Conservation (phyloP, 805 yeast species). For the Phaffomyces thermotolerans region DNA sequence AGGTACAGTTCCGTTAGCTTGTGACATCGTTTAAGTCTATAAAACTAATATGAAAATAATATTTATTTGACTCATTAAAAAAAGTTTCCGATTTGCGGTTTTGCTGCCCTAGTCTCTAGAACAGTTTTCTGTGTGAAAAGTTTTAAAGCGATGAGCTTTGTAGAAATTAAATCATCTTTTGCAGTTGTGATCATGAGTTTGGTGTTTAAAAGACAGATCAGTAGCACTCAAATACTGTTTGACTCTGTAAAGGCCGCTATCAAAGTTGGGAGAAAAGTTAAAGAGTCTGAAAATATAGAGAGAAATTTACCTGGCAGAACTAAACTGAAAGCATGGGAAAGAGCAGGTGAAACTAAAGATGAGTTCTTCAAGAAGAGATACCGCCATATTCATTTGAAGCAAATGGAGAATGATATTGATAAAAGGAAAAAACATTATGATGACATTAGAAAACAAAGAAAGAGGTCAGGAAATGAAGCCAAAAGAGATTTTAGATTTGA, state of each 20-base stretch:
- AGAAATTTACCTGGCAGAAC: constrained; percentile 35
- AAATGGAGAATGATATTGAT: constrained; percentile 15
- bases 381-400: constrained; percentile 57
- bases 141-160: neutral
- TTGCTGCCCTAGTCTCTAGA: neutral
- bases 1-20: neutral
- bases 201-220: constrained; percentile 2
- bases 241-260: constrained; percentile 15
- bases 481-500: constrained; percentile 10
- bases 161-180: too few relatives aligned
- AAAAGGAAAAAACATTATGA: constrained; percentile 16
- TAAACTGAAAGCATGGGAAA: constrained; percentile 58
- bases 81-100: neutral
- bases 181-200: constrained; percentile 2
- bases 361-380: constrained; percentile 53
- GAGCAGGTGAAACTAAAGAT: constrained; percentile 52
- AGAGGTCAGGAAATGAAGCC: constrained; percentile 3
- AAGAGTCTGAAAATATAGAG: constrained; percentile 26
- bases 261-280: neutral
- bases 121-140: neutral
- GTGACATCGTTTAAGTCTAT: neutral
- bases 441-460: constrained; percentile 13
- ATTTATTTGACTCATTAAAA: neutral
- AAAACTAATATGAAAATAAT: neutral
- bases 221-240: neutral